Evolutionary conservation across 108 stramenopile genomes (phyloP).

Genomic region (Skeletonema potamos): DNA sequence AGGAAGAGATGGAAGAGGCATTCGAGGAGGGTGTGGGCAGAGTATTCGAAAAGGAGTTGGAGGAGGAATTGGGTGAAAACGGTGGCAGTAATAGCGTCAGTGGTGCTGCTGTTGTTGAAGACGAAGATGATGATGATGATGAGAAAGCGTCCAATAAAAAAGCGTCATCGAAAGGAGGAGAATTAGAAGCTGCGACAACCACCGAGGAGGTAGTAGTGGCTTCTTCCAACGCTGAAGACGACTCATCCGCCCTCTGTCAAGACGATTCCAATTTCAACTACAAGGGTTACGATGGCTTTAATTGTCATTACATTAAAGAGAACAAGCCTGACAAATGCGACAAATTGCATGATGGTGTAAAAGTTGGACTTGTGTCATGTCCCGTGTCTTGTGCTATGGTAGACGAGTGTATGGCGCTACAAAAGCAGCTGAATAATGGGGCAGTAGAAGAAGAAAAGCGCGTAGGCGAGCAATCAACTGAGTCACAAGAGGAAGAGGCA

Average conservation of each 20-base stretch:
- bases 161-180: too few species aligned
- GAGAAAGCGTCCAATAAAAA: not conserved
- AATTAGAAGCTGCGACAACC: not conserved
- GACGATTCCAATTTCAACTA: slow-evolving; percentile 31
- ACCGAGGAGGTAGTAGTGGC: too few species aligned
- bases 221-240: not conserved
- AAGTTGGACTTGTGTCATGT: slow-evolving; percentile 18
- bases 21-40: slow-evolving; percentile 5
- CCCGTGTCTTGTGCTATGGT: slow-evolving; percentile 30
- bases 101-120: not conserved
- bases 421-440: not conserved
- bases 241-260: not conserved
- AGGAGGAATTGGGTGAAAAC: not conserved
- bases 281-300: slow-evolving; percentile 17
- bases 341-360: slow-evolving; percentile 17
- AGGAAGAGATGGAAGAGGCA: slow-evolving; percentile 8
- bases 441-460: not conserved
- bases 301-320: slow-evolving; percentile 28
- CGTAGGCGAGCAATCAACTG: not conserved
- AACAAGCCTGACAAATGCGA: slow-evolving; percentile 33
- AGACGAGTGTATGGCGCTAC: slow-evolving; percentile 10
- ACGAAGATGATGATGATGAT: not conserved
- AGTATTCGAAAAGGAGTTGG: not conserved
- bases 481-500: too few species aligned
- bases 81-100: too few species aligned